Percentiles rank a stretch among this genome's conserved stretches.
phyloP scores from a whole-genome alignment of 1,284 basidiomycete species.

The Heterobasidion occidentale region DNA sequence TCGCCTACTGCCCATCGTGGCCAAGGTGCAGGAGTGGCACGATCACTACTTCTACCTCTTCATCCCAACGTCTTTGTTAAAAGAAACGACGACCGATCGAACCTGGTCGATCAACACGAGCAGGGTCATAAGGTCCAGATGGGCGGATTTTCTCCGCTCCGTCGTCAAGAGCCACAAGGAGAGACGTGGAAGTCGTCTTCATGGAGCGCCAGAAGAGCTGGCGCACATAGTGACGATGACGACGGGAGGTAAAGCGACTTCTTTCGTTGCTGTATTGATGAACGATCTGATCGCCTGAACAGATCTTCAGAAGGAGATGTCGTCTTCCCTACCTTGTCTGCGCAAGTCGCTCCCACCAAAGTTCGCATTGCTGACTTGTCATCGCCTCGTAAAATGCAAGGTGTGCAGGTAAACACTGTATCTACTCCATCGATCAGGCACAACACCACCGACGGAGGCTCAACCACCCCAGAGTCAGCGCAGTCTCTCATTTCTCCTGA shows the following conservation, averaged over 20 bases:
- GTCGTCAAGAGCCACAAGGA: neutral
- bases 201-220: neutral
- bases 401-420: neutral
- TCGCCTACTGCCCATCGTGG: neutral
- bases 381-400: neutral
- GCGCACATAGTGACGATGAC: neutral
- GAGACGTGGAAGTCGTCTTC: neutral
- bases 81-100: neutral
- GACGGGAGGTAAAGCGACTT: neutral
- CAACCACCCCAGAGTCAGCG: neutral
- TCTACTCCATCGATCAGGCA: neutral
- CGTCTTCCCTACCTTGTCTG: neutral
- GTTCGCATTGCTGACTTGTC: neutral
- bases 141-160: neutral
- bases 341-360: neutral
- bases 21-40: neutral
- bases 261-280: neutral
- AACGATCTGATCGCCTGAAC: neutral
- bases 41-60: neutral
- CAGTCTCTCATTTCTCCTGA: neutral
- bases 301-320: neutral
- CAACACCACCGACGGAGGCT: neutral
- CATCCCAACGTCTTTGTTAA: neutral
- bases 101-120: neutral
- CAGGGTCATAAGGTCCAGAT: neutral